Evolutionary conservation across 2,329 filamentous ascomycete species (phyloP).

Genomic region (Pseudocercospora musae): DNA sequence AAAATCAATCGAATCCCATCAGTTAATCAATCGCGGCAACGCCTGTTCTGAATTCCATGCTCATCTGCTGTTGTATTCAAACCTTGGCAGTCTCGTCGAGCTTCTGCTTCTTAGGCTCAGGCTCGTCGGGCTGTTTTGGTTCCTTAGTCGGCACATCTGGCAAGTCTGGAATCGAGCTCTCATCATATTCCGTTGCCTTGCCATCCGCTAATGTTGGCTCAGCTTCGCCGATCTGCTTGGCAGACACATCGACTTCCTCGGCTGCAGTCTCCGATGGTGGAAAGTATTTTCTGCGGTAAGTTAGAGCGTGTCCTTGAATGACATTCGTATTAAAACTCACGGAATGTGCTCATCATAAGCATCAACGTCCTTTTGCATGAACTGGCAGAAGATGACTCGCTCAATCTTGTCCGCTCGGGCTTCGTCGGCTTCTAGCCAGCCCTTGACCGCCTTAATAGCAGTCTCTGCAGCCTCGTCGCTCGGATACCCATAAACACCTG

Average conservation of each 20-base stretch:
- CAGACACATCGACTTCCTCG: conserved; percentile 50
- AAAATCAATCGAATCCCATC: neutral
- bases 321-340: conserved; percentile 52
- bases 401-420: conserved; percentile 53
- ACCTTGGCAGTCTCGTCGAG: conserved; percentile 19
- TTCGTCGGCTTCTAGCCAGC: conserved; percentile 51
- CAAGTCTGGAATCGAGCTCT: conserved; percentile 41
- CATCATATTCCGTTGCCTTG: neutral
- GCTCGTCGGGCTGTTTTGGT: conserved; percentile 43
- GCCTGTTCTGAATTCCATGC: neutral
- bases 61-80: neutral
- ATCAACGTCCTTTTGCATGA: conserved; percentile 70
- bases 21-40: neutral
- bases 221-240: conserved; percentile 11
- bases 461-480: conserved; percentile 67
- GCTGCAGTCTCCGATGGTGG: conserved; percentile 38
- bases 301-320: neutral
- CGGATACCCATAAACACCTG: conserved; percentile 87
- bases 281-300: conserved; percentile 44
- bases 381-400: conserved; percentile 80
- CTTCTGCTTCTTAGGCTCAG: conserved; percentile 50
- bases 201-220: conserved; percentile 29
- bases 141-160: conserved; percentile 50
- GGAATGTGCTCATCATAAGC: conserved; percentile 70
- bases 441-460: conserved; percentile 61